Evolutionary conservation across 1,284 basidiomycete species (phyloP), one percentile per base, ranked within the genome.

Genomic region (Marasmius sp.): DNA sequence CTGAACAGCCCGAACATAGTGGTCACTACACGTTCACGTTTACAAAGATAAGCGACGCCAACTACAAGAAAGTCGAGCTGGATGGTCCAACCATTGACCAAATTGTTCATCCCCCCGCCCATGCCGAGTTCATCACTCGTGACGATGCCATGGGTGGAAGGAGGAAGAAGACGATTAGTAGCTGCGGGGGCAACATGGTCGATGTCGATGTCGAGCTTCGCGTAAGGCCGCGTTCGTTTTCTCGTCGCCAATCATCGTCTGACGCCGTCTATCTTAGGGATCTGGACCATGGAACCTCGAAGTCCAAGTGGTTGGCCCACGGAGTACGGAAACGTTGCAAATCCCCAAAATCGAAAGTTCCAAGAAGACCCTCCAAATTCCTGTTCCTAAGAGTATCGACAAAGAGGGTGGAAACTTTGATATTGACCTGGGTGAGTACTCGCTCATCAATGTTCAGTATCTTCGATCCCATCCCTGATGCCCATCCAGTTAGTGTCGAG

Each of bases 11-110:
- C 0, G 91, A 95, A 49, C 85, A 85, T 51, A 93, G 94, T 65
- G 97, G 97, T 9, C 89, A 92, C 66, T 98, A 97, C 73, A 87
- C 87, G 16, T 98, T 97, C 79, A 85, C 83, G 1, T 96, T 98
- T 76, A 76, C 84, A 10, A 81, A 87, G 49, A 77, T 99, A 56
- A 91, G 90, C 70, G 97, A 99, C 73, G 82, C 85, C 20, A 89
- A 95, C 73, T 98, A 99, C 76, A 81, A 85, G 66, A 86, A 86
- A 65, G 81, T 94, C 14, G 82, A 85, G 33, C 76, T 94, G 16
- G 79, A 87, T 52, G 88, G 88, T 14, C 86, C 88, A 14, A 89
- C 85, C 53, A 91, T 94, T 65, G 86, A 91, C 58, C 93, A 96
- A 74, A 83, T 89, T 22, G 91, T 97, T n/a, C 94, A 95, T 72